phyloP scores from a whole-genome alignment of 805 yeast genomes.

The Myxozyma geophila region DNA sequence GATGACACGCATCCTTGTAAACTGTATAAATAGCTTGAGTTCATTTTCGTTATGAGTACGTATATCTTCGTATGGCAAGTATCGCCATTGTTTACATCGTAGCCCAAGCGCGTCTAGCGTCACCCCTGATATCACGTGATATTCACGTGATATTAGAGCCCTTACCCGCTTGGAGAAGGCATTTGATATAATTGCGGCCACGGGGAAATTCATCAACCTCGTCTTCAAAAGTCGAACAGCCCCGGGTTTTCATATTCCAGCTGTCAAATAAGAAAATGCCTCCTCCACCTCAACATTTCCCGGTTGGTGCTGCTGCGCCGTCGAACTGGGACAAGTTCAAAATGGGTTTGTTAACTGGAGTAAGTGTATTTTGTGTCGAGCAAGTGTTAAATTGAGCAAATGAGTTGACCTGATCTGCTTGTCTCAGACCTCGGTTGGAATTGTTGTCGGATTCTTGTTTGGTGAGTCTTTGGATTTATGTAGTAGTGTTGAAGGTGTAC shows the following conservation, averaged over 20 bases:
- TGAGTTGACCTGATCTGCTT: neutral
- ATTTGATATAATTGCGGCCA: neutral
- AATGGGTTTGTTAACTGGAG: constrained; percentile 98
- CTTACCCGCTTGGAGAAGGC: neutral
- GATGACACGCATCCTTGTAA: constrained; percentile 36
- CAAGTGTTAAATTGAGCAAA: neutral
- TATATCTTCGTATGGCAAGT: neutral
- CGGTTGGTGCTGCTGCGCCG: constrained; percentile 50
- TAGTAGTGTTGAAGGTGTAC: neutral
- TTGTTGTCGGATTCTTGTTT: constrained; percentile 90
- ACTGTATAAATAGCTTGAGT: constrained; percentile 31
- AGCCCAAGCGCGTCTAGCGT: neutral
- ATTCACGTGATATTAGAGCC: neutral
- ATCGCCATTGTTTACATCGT: neutral
- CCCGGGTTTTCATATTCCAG: neutral
- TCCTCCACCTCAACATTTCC: constrained; percentile 44
- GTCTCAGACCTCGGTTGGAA: constrained; percentile 72
- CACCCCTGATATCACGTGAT: neutral
- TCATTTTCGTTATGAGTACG: constrained; percentile 11
- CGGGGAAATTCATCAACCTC: neutral
- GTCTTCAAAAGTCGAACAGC: neutral
- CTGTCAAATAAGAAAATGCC: constrained; percentile 14
- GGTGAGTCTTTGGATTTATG: constrained; percentile 52
- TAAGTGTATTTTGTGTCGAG: constrained; percentile 41
- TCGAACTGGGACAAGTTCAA: constrained; percentile 94